Evolutionary conservation across 225 moss, liverwort and hornwort genomes (phyloP).

Genomic region (Physcomitrium patens): DNA sequence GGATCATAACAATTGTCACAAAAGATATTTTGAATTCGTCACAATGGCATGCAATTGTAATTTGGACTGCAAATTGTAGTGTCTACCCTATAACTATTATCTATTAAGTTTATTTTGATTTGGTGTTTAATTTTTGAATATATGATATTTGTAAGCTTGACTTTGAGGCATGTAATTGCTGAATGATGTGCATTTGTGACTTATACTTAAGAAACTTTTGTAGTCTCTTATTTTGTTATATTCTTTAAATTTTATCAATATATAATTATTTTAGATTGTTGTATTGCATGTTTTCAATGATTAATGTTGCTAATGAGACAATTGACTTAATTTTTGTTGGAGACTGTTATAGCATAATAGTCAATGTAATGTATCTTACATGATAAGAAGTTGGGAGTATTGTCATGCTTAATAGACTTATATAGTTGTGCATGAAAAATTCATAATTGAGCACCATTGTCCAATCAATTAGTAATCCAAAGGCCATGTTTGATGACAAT

Average conservation of each 20-base stretch:
- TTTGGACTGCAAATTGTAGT: background rate
- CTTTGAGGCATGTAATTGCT: background rate
- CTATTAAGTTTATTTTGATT: background rate
- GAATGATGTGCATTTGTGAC: background rate
- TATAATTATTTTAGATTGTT: constrained; percentile 4
- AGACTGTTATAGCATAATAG: constrained; percentile 18
- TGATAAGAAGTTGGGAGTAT: background rate
- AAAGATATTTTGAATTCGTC: too few species aligned
- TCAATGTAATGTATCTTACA: background rate
- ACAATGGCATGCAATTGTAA: constrained; percentile 17
- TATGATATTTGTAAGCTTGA: background rate
- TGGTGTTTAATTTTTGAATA: background rate
- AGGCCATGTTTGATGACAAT: constrained; percentile 43
- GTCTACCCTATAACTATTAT: constrained; percentile 16
- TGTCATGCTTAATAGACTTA: constrained; percentile 16
- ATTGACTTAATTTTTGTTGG: background rate
- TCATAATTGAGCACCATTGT: constrained; percentile 60
- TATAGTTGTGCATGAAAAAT: constrained; percentile 39
- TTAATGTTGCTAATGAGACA: background rate
- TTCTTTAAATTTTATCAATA: too few species aligned
- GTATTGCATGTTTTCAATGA: constrained; percentile 1
- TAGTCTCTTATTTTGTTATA: background rate
- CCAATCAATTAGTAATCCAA: constrained; percentile 49
- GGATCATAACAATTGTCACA: too few species aligned
- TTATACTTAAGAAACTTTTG: background rate